phyloP scores from a whole-genome alignment of 164 flowering plant species.

The Piper longum region DNA sequence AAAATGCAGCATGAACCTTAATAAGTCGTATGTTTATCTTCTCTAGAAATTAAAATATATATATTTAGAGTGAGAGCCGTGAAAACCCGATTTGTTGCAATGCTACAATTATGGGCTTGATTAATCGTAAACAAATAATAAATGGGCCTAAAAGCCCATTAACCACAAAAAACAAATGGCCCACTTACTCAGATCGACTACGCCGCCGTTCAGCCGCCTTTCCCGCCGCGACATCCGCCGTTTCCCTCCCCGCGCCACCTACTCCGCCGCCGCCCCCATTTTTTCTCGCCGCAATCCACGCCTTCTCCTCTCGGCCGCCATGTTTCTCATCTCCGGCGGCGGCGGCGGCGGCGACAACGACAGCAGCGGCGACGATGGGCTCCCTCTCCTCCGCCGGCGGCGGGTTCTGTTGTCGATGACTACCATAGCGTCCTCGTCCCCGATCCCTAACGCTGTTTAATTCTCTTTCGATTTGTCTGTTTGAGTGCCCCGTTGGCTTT shows the following conservation, averaged over 20 bases:
- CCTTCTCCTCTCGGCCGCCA: not conserved
- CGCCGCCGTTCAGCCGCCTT: not conserved
- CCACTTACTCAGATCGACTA: not conserved
- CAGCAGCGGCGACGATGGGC: not conserved
- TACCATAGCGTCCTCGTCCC: constrained; percentile 2
- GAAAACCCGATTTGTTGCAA: no score
- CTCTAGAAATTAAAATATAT: no score
- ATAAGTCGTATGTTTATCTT: no score
- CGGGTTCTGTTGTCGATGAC: not conserved
- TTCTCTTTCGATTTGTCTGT: no score
- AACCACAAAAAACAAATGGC: not conserved
- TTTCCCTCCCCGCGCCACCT: not conserved
- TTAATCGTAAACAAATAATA: no score
- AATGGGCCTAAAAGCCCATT: not conserved
- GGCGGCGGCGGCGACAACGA: not conserved
- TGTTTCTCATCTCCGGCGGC: no score
- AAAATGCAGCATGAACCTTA: no score
- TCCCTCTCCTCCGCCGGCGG: not conserved
- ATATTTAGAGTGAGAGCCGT: no score
- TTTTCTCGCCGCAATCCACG: not conserved
- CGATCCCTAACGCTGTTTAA: constrained; percentile 3
- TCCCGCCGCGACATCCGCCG: not conserved
- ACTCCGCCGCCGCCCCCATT: not conserved
- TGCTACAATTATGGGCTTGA: no score
- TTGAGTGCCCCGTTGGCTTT: not conserved